These are phyloP conservation scores for Chlorella sp. DNA, from an alignment of 139 green algal genomes.

Conservation along the genomic window DNA sequence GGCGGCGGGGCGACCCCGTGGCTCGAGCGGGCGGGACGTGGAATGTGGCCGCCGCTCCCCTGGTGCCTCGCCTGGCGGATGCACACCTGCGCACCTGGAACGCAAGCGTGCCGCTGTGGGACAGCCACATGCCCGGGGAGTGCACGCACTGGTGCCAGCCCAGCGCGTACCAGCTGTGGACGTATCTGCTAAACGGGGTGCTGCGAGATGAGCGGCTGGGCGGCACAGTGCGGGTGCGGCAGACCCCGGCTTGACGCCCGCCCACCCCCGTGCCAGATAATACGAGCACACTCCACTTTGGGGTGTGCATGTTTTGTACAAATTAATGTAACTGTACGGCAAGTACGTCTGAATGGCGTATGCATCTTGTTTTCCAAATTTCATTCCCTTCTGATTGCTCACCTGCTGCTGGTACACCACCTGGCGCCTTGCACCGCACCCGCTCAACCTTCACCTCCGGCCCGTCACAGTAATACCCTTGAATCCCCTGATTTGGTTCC, in stretches of 20 bases:
- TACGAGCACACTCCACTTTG: too few relatives aligned
- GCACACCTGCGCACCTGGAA: conserved; percentile 48
- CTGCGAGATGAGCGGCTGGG: neutral
- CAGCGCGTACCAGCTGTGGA: conserved; percentile 46
- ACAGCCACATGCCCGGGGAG: conserved; percentile 29
- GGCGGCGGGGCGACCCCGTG: neutral
- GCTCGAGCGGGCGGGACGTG: conserved; percentile 17
- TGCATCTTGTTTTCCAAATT: too few relatives aligned
- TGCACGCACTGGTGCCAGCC: conserved; percentile 50
- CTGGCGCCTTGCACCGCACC: too few relatives aligned
- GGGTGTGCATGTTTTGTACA: too few relatives aligned
- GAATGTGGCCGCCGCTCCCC: conserved; percentile 30
- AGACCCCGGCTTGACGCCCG: neutral
- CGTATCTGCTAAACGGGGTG: conserved; percentile 13
- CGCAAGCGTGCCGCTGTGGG: conserved; percentile 34
- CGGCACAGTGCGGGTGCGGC: neutral
- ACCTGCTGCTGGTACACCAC: too few relatives aligned
- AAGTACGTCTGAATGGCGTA: too few relatives aligned
- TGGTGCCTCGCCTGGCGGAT: conserved; percentile 25
- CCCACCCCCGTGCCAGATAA: too few relatives aligned
- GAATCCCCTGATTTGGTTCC: too few relatives aligned
- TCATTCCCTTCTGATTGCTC: too few relatives aligned
- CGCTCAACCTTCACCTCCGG: too few relatives aligned
- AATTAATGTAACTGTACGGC: too few relatives aligned
- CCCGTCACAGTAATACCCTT: too few relatives aligned